Conservation (phyloP, 768 basidiomycete genomes). For the Galerina sulciceps region DNA sequence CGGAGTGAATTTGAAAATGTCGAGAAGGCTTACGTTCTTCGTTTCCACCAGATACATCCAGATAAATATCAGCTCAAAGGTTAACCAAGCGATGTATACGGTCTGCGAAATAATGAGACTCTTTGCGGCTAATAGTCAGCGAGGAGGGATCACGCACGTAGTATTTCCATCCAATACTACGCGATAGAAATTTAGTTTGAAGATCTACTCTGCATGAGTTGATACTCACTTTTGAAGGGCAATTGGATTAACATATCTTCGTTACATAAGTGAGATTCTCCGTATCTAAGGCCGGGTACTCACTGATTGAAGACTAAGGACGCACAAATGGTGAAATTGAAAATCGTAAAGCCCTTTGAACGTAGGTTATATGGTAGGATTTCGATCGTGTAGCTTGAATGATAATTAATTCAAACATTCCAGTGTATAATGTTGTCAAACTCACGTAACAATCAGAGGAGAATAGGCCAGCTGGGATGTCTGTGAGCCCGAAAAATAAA, state of each 20-base stretch:
- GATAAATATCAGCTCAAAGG: no score
- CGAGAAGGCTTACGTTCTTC: no score
- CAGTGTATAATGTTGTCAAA: not conserved
- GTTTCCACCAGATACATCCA: no score
- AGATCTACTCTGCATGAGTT: no score
- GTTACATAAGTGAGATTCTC: not conserved
- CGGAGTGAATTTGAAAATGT: no score
- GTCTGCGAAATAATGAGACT: no score
- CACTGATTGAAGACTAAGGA: conserved; percentile 72
- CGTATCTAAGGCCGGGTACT: not conserved
- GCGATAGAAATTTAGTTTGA: no score
- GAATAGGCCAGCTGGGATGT: conserved; percentile 31
- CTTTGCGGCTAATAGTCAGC: no score
- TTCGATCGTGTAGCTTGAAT: conserved; percentile 32
- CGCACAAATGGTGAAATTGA: conserved; percentile 63
- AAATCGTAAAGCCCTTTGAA: conserved; percentile 70
- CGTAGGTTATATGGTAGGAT: conserved; percentile 48
- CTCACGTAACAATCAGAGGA: conserved; percentile 38
- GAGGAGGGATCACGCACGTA: conserved; percentile 52
- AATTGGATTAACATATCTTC: conserved; percentile 53
- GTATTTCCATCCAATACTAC: conserved; percentile 74
- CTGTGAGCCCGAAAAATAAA: not conserved
- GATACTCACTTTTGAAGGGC: conserved; percentile 35
- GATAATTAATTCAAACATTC: not conserved
- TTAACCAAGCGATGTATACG: no score